Base-by-base conservation (phyloP, 441 rosid species). In the Omphalea diandra region DNA sequence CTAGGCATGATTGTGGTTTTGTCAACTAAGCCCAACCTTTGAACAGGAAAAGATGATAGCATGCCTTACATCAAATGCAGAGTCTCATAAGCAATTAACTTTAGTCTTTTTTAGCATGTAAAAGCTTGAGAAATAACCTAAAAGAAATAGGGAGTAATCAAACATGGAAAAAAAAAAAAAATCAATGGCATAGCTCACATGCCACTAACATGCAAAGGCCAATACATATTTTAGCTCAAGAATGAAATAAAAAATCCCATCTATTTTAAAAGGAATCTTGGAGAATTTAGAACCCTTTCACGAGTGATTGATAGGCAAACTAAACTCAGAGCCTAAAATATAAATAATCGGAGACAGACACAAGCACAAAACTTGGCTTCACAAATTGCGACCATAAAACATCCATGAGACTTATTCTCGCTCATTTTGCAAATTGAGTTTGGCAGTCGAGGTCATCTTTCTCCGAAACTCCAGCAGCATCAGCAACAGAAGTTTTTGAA, bases 401-500 rank as follows among this genome's bases (percentile, higher is more conserved):
- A 53, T 6, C 62, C 55, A 50, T 31, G 35, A 52, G 26, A 41
- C 9, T 44, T 9, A 63, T 43, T 63, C 63, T 63, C 75, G 63
- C 69, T 63, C 46, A 40, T n/a, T 33, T 62, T 2, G 18, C 47
- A 38, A 54, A 65, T 72, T 38, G 46, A 36, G 50, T 44, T 56
- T 65, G 40, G 29, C 59, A 2, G 46, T 11, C 35, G 6, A 10
- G 27, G 26, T 52, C 49, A 15, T 50, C 55, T 50, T 80, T 76
- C 65, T 76, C 75, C 36, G 67, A 62, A 66, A 67, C 73, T 73
- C 55, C 73, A 67, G 27, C 71, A 57, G 79, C 76, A 53, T 43
- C 70, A 50, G 54, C 53, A 10, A 9, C 54, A 0, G 80, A 71
- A 20, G 76, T 41, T 65, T 75, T 75, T 29, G 88, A 67, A 76